phyloP scores from a whole-genome alignment of 176 grass and related monocot genomes.

The Thalia dealbata region DNA sequence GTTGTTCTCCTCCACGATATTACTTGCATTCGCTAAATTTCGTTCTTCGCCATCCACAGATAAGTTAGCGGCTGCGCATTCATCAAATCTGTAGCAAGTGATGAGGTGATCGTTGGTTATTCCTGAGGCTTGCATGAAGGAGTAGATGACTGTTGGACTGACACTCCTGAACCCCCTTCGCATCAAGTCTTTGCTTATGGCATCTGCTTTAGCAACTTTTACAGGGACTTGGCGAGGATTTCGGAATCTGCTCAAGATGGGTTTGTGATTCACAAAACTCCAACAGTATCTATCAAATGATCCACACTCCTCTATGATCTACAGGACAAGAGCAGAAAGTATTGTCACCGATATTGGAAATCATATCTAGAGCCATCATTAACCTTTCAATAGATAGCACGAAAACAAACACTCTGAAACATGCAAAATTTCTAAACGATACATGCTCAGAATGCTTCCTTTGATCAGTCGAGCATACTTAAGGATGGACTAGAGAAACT shows the following conservation, averaged over 20 bases:
- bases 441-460: neutral
- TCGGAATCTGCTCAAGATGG: slow-evolving; percentile 75
- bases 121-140: slow-evolving; percentile 88
- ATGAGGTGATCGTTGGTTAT: slow-evolving; percentile 90
- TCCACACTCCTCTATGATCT: slow-evolving; percentile 73
- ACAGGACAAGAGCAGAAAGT: neutral
- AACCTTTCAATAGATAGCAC: neutral
- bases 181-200: slow-evolving; percentile 92
- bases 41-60: slow-evolving; percentile 21
- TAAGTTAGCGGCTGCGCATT: slow-evolving; percentile 27
- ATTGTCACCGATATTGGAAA: neutral
- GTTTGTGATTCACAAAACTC: slow-evolving; percentile 78
- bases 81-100: slow-evolving; percentile 66
- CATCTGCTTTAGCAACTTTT: slow-evolving; percentile 77
- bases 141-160: slow-evolving; percentile 75
- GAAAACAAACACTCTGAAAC: neutral
- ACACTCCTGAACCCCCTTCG: slow-evolving; percentile 78
- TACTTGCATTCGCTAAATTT: slow-evolving; percentile 18
- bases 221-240: slow-evolving; percentile 79
- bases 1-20: slow-evolving; percentile 25
- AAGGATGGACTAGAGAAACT: neutral
- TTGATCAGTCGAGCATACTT: neutral
- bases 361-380: neutral
- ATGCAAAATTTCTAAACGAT: neutral
- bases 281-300: slow-evolving; percentile 92